Percentiles rank a stretch among this genome's conserved stretches.
phyloP scores from a whole-genome alignment of 805 yeast genomes.

The Yarrowia divulgata region DNA sequence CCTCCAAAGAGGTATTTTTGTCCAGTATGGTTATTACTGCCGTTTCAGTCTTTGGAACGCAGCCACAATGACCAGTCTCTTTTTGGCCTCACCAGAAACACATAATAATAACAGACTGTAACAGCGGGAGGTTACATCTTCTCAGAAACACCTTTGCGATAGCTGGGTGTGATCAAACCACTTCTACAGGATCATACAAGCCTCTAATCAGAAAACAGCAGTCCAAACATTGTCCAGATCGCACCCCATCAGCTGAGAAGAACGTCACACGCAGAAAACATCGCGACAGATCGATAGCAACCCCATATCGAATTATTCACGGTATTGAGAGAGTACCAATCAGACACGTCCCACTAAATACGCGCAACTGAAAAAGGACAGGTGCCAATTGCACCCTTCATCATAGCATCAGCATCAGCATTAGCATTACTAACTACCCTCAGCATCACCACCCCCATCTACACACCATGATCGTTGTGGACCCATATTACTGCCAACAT shows the following conservation, averaged over 20 bases:
- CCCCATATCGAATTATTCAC: too few species aligned
- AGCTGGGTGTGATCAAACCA: not conserved
- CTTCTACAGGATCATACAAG: too few species aligned
- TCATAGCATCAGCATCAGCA: too few species aligned
- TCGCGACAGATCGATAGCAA: not conserved
- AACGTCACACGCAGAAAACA: too few species aligned
- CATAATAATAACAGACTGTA: not conserved
- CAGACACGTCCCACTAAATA: too few species aligned
- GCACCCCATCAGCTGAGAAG: too few species aligned
- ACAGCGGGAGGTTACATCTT: not conserved
- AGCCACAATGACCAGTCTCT: not conserved
- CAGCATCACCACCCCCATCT: too few species aligned
- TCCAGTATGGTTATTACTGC: not conserved
- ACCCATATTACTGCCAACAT: conserved; percentile 10
- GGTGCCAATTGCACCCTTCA: too few species aligned
- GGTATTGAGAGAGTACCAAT: too few species aligned
- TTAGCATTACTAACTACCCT: not conserved
- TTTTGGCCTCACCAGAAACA: not conserved
- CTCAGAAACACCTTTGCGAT: not conserved
- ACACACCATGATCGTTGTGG: conserved; percentile 2
- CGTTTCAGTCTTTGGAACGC: not conserved
- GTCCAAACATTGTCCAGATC: too few species aligned
- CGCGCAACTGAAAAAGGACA: too few species aligned
- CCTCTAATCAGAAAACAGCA: too few species aligned
- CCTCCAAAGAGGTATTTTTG: not conserved